A percentile compares a stretch with the other conserved stretches of the same genome.
Evolutionary conservation across 164 flowering plant species (phyloP).

Genomic region (Vitis amurensis): DNA sequence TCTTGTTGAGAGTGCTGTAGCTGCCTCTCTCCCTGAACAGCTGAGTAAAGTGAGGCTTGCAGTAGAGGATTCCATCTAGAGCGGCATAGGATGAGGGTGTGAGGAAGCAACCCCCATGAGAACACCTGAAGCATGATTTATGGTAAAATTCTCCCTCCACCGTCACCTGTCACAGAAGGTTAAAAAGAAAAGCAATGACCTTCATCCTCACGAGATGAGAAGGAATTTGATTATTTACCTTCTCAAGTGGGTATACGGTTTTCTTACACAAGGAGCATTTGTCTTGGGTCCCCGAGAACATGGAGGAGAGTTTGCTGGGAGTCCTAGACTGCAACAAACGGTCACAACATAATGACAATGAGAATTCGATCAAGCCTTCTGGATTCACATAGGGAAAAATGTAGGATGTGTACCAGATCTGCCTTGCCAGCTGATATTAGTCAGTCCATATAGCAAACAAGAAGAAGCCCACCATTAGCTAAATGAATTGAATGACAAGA

Average conservation of each 20-base stretch:
- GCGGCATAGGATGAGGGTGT: constrained; percentile 35
- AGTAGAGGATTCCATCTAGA: constrained; percentile 35
- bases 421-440: no score
- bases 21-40: constrained; percentile 39
- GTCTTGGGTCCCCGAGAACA: constrained; percentile 70
- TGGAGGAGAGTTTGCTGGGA: constrained; percentile 48
- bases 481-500: no score
- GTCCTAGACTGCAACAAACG: constrained; percentile 33
- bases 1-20: constrained; percentile 29
- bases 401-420: background rate
- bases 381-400: background rate
- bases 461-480: no score
- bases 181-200: background rate
- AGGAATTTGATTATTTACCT: constrained; percentile 29
- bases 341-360: background rate
- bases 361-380: background rate
- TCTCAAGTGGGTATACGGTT: constrained; percentile 65
- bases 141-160: constrained; percentile 39
- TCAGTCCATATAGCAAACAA: no score
- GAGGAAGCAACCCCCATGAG: constrained; percentile 34
- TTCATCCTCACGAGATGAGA: background rate
- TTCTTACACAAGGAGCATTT: constrained; percentile 59
- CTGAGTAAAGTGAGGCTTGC: constrained; percentile 40
- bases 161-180: constrained; percentile 21
- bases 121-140: constrained; percentile 34